Evolutionary conservation across 768 basidiomycete species (phyloP).

Genomic region (Tricholoma hemisulphureum): DNA sequence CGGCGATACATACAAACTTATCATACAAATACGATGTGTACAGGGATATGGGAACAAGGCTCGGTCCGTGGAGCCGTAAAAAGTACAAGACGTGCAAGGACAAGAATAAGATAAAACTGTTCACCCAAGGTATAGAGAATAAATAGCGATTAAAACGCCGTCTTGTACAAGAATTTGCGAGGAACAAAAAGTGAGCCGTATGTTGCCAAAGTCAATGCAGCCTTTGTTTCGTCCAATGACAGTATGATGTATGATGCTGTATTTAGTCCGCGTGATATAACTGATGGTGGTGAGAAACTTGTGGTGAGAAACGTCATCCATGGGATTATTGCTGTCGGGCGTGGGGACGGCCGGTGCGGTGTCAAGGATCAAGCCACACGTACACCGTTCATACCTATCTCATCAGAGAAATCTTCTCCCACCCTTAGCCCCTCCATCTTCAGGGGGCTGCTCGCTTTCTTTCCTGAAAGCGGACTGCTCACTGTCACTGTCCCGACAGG

Average conservation of each 20-base stretch:
- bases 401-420: constrained; percentile 17
- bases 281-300: background rate
- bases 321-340: background rate
- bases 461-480: constrained; percentile 35
- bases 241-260: background rate
- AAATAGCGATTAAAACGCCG: constrained; percentile 10
- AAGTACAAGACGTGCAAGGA: background rate
- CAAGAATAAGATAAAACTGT: constrained; percentile 2
- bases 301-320: background rate
- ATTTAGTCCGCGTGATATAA: background rate
- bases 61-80: background rate
- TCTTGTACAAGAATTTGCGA: background rate
- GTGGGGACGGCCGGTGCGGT: background rate
- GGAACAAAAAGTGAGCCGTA: background rate
- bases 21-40: background rate
- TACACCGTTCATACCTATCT: constrained; percentile 22
- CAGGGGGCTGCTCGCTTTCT: constrained; percentile 25
- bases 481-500: constrained; percentile 18
- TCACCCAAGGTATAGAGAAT: constrained; percentile 6
- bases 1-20: background rate
- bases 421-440: constrained; percentile 25
- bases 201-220: background rate
- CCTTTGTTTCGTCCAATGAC: background rate
- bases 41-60: background rate
- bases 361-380: background rate